A percentile compares a stretch with the other conserved stretches of the same genome.
Conservation (phyloP, 2,329 filamentous ascomycete genomes). For the Alternaria triticina region DNA sequence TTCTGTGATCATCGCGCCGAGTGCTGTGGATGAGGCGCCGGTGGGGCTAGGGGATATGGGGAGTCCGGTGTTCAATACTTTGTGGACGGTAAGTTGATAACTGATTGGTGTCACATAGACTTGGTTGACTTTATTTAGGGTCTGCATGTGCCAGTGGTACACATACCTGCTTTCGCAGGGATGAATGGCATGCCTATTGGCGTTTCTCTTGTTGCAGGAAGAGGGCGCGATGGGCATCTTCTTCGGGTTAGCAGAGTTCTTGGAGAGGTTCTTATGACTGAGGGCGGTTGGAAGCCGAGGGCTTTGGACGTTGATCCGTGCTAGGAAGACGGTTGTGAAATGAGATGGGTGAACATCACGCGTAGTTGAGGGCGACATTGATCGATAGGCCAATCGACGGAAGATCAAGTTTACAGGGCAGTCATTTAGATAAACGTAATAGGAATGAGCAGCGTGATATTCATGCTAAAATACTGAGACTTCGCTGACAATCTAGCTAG, state of each 20-base stretch:
- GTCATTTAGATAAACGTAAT: not conserved
- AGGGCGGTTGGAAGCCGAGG: not conserved
- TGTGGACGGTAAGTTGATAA: not conserved
- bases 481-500: not conserved
- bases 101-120: too few relatives aligned
- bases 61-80: not conserved
- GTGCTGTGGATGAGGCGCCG: not conserved
- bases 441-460: not conserved
- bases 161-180: fast-evolving
- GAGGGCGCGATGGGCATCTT: not conserved
- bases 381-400: not conserved
- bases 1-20: not conserved
- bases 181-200: not conserved
- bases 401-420: not conserved
- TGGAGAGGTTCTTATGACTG: not conserved
- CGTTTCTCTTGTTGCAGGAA: not conserved
- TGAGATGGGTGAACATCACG: fast-evolving
- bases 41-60: not conserved
- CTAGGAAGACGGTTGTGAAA: not conserved
- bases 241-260: not conserved
- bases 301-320: not conserved
- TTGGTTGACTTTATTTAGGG: too few relatives aligned
- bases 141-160: not conserved
- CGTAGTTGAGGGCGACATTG: not conserved
- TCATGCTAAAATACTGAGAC: not conserved